These are phyloP conservation scores for Phytophthora colocasiae DNA, from an alignment of 352 stramenopile species.

Conservation along the genomic window DNA sequence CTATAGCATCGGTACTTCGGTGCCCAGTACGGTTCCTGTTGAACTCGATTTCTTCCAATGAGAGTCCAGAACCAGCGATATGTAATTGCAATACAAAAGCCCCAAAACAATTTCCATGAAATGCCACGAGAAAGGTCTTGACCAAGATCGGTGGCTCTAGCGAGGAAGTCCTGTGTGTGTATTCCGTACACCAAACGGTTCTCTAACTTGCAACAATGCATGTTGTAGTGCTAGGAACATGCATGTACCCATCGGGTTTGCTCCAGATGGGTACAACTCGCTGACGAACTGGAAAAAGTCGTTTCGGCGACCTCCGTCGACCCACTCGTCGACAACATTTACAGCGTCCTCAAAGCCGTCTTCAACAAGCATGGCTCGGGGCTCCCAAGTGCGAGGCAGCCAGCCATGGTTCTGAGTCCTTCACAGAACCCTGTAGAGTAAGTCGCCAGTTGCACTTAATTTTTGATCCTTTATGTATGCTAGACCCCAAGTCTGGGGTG, in stretches of 20 bases:
- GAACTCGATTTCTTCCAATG: slow-evolving; percentile 3
- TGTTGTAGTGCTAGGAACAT: slow-evolving; percentile 3
- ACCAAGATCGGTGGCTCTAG: neutral
- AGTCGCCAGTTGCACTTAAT: no score
- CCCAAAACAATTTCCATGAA: slow-evolving; percentile 1
- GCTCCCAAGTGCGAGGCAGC: no score
- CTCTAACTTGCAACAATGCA: neutral
- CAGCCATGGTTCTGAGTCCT: no score
- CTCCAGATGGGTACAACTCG: no score
- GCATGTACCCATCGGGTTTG: neutral
- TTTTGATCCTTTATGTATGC: no score
- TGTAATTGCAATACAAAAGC: slow-evolving; percentile 5
- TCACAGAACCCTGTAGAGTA: no score
- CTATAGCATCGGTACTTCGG: slow-evolving; percentile 4
- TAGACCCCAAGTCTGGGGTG: no score
- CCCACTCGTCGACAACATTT: neutral
- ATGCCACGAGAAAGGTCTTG: slow-evolving; percentile 13
- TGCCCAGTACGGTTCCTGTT: slow-evolving; percentile 8
- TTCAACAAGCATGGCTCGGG: no score
- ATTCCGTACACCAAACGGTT: neutral
- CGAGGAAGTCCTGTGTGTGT: neutral
- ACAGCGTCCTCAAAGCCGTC: neutral
- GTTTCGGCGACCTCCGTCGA: no score
- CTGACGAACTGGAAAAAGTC: no score
- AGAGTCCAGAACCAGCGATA: neutral